Evolutionary conservation across 768 basidiomycete species (phyloP).

Genomic region (Tylopilus subfusipes): DNA sequence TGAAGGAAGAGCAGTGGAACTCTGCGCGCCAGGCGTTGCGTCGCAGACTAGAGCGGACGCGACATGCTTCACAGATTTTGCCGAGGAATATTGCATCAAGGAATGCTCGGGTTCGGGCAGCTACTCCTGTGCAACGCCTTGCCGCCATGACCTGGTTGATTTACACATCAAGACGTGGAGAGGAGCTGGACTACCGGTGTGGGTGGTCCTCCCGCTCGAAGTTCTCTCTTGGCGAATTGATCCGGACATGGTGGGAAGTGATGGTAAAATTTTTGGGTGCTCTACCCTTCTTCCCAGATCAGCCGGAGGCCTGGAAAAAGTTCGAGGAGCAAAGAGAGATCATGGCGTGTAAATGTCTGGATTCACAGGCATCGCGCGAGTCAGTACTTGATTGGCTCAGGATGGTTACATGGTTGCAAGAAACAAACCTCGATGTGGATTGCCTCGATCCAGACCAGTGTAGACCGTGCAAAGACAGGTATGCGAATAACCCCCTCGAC

Average conservation of each 20-base stretch:
- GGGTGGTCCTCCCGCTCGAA: not conserved
- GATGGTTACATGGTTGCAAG: not conserved
- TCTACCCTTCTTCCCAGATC: not conserved
- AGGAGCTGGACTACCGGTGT: not conserved
- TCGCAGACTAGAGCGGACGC: not conserved
- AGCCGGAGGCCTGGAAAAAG: not conserved
- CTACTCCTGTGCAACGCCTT: not conserved
- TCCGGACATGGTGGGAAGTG: not conserved
- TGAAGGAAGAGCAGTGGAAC: not conserved
- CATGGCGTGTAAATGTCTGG: not conserved
- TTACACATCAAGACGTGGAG: not conserved
- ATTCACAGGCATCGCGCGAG: not conserved
- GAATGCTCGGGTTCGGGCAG: not conserved
- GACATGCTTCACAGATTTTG: not conserved
- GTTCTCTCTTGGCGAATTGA: not conserved
- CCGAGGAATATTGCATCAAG: not conserved
- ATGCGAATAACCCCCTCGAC: not conserved
- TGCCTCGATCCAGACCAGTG: not conserved
- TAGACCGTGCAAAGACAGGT: not conserved
- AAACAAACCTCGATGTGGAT: not conserved
- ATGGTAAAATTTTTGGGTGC: not conserved
- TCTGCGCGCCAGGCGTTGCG: not conserved
- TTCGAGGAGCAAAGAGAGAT: not conserved
- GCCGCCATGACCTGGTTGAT: not conserved
- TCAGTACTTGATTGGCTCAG: not conserved